Evolutionary conservation across 768 basidiomycete species (phyloP).

Genomic region (Boletus edulis): DNA sequence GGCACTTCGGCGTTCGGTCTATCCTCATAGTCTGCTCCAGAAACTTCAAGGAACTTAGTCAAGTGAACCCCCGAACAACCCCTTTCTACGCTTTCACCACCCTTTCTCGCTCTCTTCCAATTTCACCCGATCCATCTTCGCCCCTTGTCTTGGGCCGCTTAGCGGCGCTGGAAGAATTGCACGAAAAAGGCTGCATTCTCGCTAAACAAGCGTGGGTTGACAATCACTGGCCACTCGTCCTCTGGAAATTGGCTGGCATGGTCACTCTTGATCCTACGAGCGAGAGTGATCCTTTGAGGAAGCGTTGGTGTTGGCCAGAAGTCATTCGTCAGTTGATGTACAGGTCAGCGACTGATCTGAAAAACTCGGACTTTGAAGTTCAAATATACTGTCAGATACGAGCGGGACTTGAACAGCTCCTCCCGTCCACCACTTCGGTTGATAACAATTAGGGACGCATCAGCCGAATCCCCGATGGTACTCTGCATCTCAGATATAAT

Average conservation of each 20-base stretch:
- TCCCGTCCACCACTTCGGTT: slow-evolving; percentile 79
- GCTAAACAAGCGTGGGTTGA: slow-evolving; percentile 81
- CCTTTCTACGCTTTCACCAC: slow-evolving; percentile 59
- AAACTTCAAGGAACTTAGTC: slow-evolving; percentile 46
- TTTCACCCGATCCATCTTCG: slow-evolving; percentile 15
- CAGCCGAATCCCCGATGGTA: slow-evolving; percentile 77
- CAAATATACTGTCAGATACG: slow-evolving; percentile 58
- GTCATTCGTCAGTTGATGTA: slow-evolving; percentile 83
- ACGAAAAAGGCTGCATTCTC: slow-evolving; percentile 57
- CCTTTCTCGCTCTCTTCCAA: slow-evolving; percentile 29
- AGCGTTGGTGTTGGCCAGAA: slow-evolving; percentile 81
- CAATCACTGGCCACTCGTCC: slow-evolving; percentile 86
- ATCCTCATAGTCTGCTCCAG: slow-evolving; percentile 33
- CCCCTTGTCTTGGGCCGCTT: slow-evolving; percentile 42
- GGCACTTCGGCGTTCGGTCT: neutral
- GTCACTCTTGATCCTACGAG: slow-evolving; percentile 67
- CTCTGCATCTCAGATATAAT: slow-evolving; percentile 77
- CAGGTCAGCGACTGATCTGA: slow-evolving; percentile 48
- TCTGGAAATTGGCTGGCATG: slow-evolving; percentile 95
- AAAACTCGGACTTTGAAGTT: neutral
- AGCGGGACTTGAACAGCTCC: slow-evolving; percentile 77
- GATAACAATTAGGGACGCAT: slow-evolving; percentile 80
- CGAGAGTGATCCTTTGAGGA: slow-evolving; percentile 43
- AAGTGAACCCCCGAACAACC: slow-evolving; percentile 55
- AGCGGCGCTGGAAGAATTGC: slow-evolving; percentile 55